Base-by-base conservation (phyloP, 129 eudicot species). In the Pittosporum tobira region DNA sequence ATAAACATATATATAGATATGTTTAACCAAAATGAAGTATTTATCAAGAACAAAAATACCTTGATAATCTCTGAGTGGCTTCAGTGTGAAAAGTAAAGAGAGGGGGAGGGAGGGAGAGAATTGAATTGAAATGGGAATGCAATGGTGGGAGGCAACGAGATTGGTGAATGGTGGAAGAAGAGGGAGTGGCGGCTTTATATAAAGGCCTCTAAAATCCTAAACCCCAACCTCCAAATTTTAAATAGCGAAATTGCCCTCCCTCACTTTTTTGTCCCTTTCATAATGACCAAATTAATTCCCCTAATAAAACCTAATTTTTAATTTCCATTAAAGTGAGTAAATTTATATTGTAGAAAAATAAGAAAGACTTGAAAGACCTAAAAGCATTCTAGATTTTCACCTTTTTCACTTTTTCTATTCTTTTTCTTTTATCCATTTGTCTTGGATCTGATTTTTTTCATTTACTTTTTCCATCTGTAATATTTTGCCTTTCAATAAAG, bases 151-250 rank as follows among this genome's bases (percentile, higher is more conserved):
- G 61, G 27, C 27, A 30, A 71, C 2, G 64, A 63, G 50, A 70
- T 49, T 43, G 59, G 55, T 30, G 18, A 42, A 54, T 21, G 59
- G 15, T 18, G 34, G 36, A 62, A 34, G 47, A 15, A 14, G 36
- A 64, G 73, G n/a, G 49, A 56, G 69, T 58, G 71, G 78, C 82
- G 78, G 78, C 82, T 71, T 62, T 77, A 59, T 65, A 75, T 71
- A 48, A 46, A 42, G 26, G 13, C 61, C 61, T 19, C 59, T 14
- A 46, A 46, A 7, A 2, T 20, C 27, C 13, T 58, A 58, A 58
- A 58, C 63, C 63, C 63, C 63, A 58, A 58, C 63, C 48, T 40
- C 49, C 20, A 58, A 44, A 19, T 6, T 20, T 9, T 5, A 7
- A 19, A 55, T 0, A 31, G 57, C 24, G 38, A n/a, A 9, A 1